Percentiles rank a stretch among this genome's conserved stretches.
phyloP scores from a whole-genome alignment of 1,284 basidiomycete genomes.

The Cystobasidium slooffiae region DNA sequence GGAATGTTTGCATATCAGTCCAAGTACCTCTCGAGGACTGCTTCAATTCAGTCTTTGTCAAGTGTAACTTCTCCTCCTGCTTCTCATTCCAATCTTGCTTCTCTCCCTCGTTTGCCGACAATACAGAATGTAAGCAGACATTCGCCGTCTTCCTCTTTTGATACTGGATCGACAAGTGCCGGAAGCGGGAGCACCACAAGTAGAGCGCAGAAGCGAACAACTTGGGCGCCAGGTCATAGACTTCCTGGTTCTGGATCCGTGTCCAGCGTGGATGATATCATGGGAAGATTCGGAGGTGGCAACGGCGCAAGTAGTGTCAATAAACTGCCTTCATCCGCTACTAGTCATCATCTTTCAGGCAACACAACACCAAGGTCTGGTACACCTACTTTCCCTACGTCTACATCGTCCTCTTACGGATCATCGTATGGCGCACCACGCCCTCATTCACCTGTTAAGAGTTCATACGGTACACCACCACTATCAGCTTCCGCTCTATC shows the following conservation, averaged over 20 bases:
- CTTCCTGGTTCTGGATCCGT: conserved; percentile 23
- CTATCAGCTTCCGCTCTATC: conserved; percentile 12
- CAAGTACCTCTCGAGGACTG: conserved; percentile 29
- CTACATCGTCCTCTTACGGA: not conserved
- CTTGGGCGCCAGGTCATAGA: conserved; percentile 31
- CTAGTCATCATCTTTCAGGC: not conserved
- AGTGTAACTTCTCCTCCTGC: conserved; percentile 9
- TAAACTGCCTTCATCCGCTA: not conserved
- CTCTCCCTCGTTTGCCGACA: conserved; percentile 23
- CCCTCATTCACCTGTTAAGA: conserved; percentile 2
- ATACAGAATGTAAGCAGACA: conserved; percentile 11
- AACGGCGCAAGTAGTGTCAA: not conserved
- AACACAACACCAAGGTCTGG: conserved; percentile 1
- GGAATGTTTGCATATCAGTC: conserved; percentile 42
- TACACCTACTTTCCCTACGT: conserved; percentile 17
- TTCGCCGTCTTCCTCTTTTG: not conserved
- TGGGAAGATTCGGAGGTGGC: conserved; percentile 36
- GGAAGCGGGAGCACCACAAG: not conserved
- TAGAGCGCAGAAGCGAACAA: conserved; percentile 34
- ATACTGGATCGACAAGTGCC: not conserved
- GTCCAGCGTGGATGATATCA: conserved; percentile 42
- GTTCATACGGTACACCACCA: not conserved
- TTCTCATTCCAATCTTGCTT: not conserved
- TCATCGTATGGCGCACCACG: not conserved
- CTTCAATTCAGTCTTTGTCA: conserved; percentile 34